These are phyloP conservation scores for Holtermanniella nyarrowii DNA, from an alignment of 768 basidiomycete genomes.

Conservation along the genomic window DNA sequence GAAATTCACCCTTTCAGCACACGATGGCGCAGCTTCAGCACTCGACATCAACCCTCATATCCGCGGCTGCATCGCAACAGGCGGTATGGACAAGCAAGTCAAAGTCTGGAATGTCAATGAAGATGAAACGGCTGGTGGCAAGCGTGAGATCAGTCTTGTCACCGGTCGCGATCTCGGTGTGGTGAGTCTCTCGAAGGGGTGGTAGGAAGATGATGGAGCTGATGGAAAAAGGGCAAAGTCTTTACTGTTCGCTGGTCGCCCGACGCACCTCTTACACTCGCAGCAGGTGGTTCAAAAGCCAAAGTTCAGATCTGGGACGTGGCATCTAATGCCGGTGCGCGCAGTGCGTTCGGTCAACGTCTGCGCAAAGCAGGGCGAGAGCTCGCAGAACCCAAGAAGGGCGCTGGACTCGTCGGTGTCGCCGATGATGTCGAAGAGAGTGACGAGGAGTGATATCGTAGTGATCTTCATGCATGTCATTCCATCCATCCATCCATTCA, in stretches of 20 bases:
- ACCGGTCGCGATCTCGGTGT: conserved; percentile 82
- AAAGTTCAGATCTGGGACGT: conserved; percentile 95
- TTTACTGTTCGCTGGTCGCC: conserved; percentile 87
- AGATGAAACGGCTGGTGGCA: conserved; percentile 45
- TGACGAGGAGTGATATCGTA: conserved; percentile 41
- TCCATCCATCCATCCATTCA: no score
- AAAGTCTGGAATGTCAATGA: conserved; percentile 88
- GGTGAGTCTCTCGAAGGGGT: conserved; percentile 47
- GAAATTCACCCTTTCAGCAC: conserved; percentile 78
- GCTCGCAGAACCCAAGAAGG: conserved; percentile 43
- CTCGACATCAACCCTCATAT: conserved; percentile 86
- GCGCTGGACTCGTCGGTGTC: conserved; percentile 36
- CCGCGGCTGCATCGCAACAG: conserved; percentile 81
- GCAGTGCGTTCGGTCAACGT: conserved; percentile 73
- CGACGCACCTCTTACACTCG: conserved; percentile 75
- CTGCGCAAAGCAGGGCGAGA: conserved; percentile 60
- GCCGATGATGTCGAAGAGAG: conserved; percentile 49
- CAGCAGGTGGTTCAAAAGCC: conserved; percentile 87
- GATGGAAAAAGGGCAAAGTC: conserved; percentile 68
- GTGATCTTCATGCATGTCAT: no score
- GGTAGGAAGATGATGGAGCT: neutral
- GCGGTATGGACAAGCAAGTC: conserved; percentile 82
- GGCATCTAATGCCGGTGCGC: conserved; percentile 65
- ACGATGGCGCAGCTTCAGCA: conserved; percentile 79
- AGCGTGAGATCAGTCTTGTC: conserved; percentile 69